Evolutionary conservation across 2,329 filamentous ascomycete species (phyloP).

Genomic region (Aureobasidium lini): DNA sequence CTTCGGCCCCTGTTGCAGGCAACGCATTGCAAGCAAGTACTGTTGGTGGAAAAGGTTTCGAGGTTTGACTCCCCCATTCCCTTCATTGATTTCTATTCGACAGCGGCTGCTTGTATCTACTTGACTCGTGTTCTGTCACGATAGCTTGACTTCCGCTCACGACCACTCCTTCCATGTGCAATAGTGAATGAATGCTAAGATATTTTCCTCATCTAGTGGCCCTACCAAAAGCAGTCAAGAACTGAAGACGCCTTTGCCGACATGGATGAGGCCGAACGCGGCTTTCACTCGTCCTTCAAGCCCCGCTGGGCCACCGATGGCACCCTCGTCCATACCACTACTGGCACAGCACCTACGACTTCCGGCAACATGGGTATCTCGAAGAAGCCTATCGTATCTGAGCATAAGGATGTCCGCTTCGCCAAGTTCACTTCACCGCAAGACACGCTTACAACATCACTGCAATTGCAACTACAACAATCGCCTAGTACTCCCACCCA

Average conservation of each 20-base stretch:
- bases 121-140: background rate
- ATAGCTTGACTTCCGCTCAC: background rate
- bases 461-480: constrained; percentile 50
- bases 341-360: constrained; percentile 32
- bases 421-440: constrained; percentile 50
- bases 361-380: constrained; percentile 47
- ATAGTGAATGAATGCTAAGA: constrained; percentile 33
- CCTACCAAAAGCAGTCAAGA: constrained; percentile 73
- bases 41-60: constrained; percentile 58
- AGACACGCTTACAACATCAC: constrained; percentile 20
- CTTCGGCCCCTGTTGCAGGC: constrained; percentile 52
- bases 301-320: constrained; percentile 73
- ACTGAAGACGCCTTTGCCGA: constrained; percentile 56
- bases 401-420: constrained; percentile 57
- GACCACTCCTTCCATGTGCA: constrained; percentile 14
- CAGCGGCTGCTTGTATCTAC: background rate
- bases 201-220: constrained; percentile 57
- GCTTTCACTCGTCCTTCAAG: constrained; percentile 66
- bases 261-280: constrained; percentile 56
- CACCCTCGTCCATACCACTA: constrained; percentile 57
- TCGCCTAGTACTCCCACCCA: constrained; percentile 17
- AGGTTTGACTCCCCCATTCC: constrained; percentile 67
- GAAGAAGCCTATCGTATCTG: constrained; percentile 54
- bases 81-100: background rate
- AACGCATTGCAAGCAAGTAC: constrained; percentile 42